phyloP scores from a whole-genome alignment of 106 monocot species.

The Dendrobium officinale region DNA sequence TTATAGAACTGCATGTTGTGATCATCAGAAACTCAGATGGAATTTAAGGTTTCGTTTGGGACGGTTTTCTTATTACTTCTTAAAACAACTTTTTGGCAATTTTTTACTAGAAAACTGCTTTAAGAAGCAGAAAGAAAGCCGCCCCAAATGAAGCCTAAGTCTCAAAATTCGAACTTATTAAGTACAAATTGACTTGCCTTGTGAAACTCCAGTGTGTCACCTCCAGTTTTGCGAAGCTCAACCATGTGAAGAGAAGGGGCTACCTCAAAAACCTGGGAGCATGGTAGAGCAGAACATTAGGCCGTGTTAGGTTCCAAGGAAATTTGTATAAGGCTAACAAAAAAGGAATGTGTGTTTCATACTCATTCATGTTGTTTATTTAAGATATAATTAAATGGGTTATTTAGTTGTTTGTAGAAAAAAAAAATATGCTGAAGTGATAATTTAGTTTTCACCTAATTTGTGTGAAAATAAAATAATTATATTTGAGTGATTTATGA shows the following conservation, averaged over 20 bases:
- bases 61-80: too few relatives aligned
- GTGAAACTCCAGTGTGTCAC: slow-evolving; percentile 90
- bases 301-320: background rate
- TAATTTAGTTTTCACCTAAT: too few relatives aligned
- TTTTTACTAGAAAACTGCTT: too few relatives aligned
- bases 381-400: too few relatives aligned
- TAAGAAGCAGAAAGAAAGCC: too few relatives aligned
- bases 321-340: background rate
- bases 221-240: slow-evolving; percentile 83
- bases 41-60: too few relatives aligned
- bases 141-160: too few relatives aligned
- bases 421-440: background rate
- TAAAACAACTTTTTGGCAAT: too few relatives aligned
- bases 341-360: background rate
- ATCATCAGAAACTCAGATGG: background rate
- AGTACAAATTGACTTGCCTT: slow-evolving; percentile 35
- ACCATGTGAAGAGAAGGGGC: slow-evolving; percentile 88
- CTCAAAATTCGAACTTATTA: too few relatives aligned
- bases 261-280: slow-evolving; percentile 82
- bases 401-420: background rate
- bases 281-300: background rate
- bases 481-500: too few relatives aligned
- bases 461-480: too few relatives aligned
- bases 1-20: slow-evolving; percentile 65
- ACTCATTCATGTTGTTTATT: too few relatives aligned